Conservation (phyloP, 2,329 filamentous ascomycete species). For the Ceratocystiopsis brevicomis region DNA sequence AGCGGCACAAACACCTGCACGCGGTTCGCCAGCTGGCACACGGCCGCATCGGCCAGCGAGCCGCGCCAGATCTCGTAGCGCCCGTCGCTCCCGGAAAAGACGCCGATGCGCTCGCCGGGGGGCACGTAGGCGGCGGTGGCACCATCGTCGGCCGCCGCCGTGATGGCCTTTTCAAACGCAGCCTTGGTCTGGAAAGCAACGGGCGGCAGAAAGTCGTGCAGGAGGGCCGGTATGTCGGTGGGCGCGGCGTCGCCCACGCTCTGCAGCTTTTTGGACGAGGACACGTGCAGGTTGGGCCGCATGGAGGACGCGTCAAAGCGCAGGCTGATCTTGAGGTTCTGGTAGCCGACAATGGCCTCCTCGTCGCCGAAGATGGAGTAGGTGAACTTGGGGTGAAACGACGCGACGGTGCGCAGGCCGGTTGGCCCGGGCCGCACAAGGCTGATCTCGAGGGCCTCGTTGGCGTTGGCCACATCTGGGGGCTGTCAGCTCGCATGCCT, state of each 20-base stretch:
- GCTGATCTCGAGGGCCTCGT: constrained; percentile 42
- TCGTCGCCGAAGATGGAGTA: constrained; percentile 90
- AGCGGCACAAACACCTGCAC: constrained; percentile 70
- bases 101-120: constrained; percentile 52
- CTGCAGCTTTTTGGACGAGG: constrained; percentile 53
- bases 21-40: constrained; percentile 56
- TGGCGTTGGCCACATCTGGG: constrained; percentile 39
- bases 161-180: constrained; percentile 43
- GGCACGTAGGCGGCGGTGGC: constrained; percentile 39
- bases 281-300: constrained; percentile 53
- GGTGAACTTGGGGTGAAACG: constrained; percentile 73
- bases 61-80: constrained; percentile 75
- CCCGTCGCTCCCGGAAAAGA: constrained; percentile 38
- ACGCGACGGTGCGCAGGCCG: constrained; percentile 36
- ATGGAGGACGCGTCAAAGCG: constrained; percentile 52
- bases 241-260: constrained; percentile 48
- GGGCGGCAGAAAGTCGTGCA: constrained; percentile 48
- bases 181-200: constrained; percentile 46
- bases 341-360: constrained; percentile 80
- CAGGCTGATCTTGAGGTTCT: constrained; percentile 57
- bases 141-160: constrained; percentile 12
- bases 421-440: constrained; percentile 31
- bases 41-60: constrained; percentile 47
- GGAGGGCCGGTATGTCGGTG: constrained; percentile 44
- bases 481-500: not conserved